Conservation (phyloP, 352 stramenopile genomes). For the Globisporangium middletonii region DNA sequence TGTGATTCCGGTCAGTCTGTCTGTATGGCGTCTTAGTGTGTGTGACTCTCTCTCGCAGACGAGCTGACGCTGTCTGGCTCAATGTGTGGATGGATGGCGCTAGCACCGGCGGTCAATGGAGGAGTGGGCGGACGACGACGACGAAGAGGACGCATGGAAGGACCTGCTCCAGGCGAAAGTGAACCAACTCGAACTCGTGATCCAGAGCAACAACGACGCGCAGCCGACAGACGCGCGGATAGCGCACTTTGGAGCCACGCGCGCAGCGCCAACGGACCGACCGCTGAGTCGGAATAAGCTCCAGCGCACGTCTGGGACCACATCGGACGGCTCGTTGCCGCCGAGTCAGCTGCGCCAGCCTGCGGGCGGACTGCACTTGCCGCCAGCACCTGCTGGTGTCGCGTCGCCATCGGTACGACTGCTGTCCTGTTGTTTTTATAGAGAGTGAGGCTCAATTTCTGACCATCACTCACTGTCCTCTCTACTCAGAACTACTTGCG, state of each 20-base stretch:
- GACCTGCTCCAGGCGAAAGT: slow-evolving; percentile 72
- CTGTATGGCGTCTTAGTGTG: too few species aligned
- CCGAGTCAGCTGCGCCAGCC: too few species aligned
- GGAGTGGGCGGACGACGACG: slow-evolving; percentile 71
- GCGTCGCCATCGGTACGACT: slow-evolving; percentile 9
- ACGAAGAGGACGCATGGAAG: slow-evolving; percentile 78
- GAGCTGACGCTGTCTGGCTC: too few species aligned
- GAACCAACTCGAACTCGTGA: slow-evolving; percentile 63
- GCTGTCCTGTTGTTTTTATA: neutral
- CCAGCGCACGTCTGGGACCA: slow-evolving; percentile 15
- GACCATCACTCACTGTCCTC: neutral
- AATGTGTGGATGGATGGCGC: too few species aligned
- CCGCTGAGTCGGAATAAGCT: slow-evolving; percentile 29
- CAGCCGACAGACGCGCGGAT: slow-evolving; percentile 10
- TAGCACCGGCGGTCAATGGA: slow-evolving; percentile 57
- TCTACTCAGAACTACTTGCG: slow-evolving; percentile 9
- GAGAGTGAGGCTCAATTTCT: neutral
- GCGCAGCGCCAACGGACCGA: slow-evolving; percentile 5
- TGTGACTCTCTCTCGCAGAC: too few species aligned
- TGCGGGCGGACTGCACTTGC: neutral
- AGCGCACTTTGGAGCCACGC: slow-evolving; percentile 10
- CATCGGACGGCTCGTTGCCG: neutral
- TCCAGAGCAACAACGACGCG: slow-evolving; percentile 28
- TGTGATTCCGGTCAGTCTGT: too few species aligned
- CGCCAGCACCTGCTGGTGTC: neutral